These are phyloP conservation scores for Hymenotorrendiella dingleyae DNA, from an alignment of 2,329 filamentous ascomycete species.

Conservation along the genomic window DNA sequence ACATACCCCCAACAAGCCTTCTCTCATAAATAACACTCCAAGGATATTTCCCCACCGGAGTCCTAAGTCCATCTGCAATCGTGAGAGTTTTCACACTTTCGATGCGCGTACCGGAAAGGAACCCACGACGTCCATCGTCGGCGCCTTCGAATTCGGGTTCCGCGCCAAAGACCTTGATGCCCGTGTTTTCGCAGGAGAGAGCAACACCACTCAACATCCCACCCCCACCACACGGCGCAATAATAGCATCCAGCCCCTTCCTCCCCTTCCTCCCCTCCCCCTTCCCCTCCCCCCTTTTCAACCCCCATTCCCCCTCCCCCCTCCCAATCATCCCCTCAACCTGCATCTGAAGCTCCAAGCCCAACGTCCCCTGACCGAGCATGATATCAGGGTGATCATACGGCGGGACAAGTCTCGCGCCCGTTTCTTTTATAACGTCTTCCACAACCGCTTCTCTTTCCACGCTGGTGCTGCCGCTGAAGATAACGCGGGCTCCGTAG, in stretches of 20 bases:
- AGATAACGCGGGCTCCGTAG: slow-evolving; percentile 73
- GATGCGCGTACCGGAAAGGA: slow-evolving; percentile 59
- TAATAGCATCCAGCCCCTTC: slow-evolving; percentile 58
- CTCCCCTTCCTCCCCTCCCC: slow-evolving; percentile 22
- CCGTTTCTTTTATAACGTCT: slow-evolving; percentile 64
- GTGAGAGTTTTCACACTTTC: slow-evolving; percentile 67
- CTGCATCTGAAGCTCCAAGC: slow-evolving; percentile 75
- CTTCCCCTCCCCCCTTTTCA: slow-evolving; percentile 23
- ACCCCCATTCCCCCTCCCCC: slow-evolving; percentile 24
- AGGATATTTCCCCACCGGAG: slow-evolving; percentile 69
- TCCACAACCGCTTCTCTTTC: slow-evolving; percentile 76
- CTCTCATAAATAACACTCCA: slow-evolving; percentile 72
- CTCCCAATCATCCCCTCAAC: slow-evolving; percentile 47
- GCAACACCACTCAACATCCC: slow-evolving; percentile 82
- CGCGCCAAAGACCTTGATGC: slow-evolving; percentile 74
- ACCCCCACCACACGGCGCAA: slow-evolving; percentile 81
- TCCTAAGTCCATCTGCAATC: slow-evolving; percentile 83
- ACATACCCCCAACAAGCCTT: slow-evolving; percentile 63
- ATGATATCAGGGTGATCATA: slow-evolving; percentile 93
- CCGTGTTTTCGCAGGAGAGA: slow-evolving; percentile 65
- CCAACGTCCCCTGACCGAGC: slow-evolving; percentile 86
- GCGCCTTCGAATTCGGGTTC: slow-evolving; percentile 79
- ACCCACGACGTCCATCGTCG: slow-evolving; percentile 72
- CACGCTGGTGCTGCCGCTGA: slow-evolving; percentile 71
- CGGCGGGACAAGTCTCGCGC: slow-evolving; percentile 76